Evolutionary conservation across 805 yeast genomes (phyloP).

Genomic region (Saccharomyces paradoxus): DNA sequence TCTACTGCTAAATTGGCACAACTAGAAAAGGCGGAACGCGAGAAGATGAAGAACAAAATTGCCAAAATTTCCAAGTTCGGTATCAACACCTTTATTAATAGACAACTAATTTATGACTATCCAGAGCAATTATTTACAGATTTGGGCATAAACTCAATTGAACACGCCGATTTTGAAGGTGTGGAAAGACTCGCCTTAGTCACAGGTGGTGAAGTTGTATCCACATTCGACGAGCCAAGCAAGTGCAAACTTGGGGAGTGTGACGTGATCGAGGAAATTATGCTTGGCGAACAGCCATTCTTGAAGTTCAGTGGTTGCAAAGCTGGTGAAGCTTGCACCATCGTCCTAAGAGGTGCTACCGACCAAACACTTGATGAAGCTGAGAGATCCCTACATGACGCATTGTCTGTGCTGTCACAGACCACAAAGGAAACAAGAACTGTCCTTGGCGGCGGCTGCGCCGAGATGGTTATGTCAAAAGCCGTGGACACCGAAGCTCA

Average conservation of each 20-base stretch:
- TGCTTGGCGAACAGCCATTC: conserved; percentile 88
- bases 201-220: conserved; percentile 96
- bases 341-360: conserved; percentile 94
- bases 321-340: conserved; percentile 92
- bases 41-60: conserved; percentile 84
- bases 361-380: conserved; percentile 95
- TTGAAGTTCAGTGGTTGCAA: conserved; percentile 92
- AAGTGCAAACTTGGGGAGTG: conserved; percentile 80
- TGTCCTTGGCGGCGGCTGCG: conserved; percentile 89
- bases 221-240: conserved; percentile 91
- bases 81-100: conserved; percentile 83
- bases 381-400: conserved; percentile 94
- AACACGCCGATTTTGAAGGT: conserved; percentile 98
- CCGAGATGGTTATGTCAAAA: conserved; percentile 93
- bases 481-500: conserved; percentile 92
- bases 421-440: conserved; percentile 90
- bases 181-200: conserved; percentile 92
- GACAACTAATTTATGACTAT: conserved; percentile 95
- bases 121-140: conserved; percentile 94
- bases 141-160: conserved; percentile 79
- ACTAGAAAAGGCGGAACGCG: conserved; percentile 87
- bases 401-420: conserved; percentile 88
- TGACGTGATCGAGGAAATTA: conserved; percentile 80
- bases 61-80: conserved; percentile 82
- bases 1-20: conserved; percentile 91